Evolutionary conservation across 1,284 basidiomycete genomes (phyloP).

Genomic region (Coniferiporia weirii): DNA sequence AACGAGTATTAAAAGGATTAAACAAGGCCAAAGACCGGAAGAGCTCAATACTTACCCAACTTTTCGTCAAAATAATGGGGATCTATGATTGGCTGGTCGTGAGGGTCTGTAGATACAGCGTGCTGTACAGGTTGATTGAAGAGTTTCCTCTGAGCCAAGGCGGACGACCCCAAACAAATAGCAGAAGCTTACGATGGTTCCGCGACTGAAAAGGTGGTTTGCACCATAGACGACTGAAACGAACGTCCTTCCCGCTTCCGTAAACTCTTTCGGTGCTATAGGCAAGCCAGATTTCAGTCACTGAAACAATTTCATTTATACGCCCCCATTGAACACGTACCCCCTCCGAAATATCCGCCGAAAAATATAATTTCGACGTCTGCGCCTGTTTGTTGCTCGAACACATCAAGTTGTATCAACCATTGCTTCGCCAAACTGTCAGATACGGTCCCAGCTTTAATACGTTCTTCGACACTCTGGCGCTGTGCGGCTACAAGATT

Average conservation of each 20-base stretch:
- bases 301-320: background rate
- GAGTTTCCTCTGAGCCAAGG: background rate
- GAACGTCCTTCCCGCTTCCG: slow-evolving; percentile 19
- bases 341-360: slow-evolving; percentile 11
- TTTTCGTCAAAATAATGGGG: slow-evolving; percentile 28
- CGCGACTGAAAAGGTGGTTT: slow-evolving; percentile 25
- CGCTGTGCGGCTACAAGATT: slow-evolving; percentile 11
- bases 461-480: slow-evolving; percentile 16
- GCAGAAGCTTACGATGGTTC: slow-evolving; percentile 24
- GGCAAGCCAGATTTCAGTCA: background rate
- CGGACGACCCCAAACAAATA: background rate
- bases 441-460: slow-evolving; percentile 8
- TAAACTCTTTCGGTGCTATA: background rate
- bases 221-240: slow-evolving; percentile 13
- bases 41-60: slow-evolving; percentile 12
- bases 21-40: no score
- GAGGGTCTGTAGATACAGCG: slow-evolving; percentile 30
- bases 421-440: slow-evolving; percentile 24
- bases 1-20: no score
- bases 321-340: background rate
- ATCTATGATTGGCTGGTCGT: slow-evolving; percentile 30
- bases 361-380: slow-evolving; percentile 21
- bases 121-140: slow-evolving; percentile 10
- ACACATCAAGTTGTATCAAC: slow-evolving; percentile 23
- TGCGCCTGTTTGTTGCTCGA: slow-evolving; percentile 20